phyloP scores from a whole-genome alignment of 257 asterid species.

The Plantago ovata region DNA sequence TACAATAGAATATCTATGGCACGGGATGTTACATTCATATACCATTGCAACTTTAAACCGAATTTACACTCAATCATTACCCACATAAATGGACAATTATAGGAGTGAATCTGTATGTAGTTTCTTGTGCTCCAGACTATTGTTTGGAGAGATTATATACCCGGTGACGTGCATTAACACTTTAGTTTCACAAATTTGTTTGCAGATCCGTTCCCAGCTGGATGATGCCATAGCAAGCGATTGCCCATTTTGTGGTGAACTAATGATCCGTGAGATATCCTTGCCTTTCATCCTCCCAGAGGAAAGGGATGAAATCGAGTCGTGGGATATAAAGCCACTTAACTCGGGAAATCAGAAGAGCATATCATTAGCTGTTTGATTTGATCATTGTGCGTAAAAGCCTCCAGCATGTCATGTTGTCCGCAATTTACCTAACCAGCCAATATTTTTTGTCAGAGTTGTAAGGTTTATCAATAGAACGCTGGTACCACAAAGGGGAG shows the following conservation, averaged over 20 bases:
- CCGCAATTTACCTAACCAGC: background rate
- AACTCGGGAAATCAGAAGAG: slow-evolving; percentile 65
- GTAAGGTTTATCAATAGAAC: too few species aligned
- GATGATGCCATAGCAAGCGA: slow-evolving; percentile 93
- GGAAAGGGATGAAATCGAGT: slow-evolving; percentile 52
- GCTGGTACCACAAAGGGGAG: too few species aligned
- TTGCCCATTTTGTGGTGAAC: slow-evolving; percentile 91
- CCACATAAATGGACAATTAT: too few species aligned
- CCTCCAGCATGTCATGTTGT: background rate
- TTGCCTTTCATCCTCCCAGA: slow-evolving; percentile 64
- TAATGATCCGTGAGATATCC: slow-evolving; percentile 88
- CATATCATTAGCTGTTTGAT: slow-evolving; percentile 49
- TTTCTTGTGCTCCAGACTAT: too few species aligned
- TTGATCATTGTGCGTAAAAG: background rate
- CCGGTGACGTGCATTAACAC: background rate
- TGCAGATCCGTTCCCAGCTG: slow-evolving; percentile 86
- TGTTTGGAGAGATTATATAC: too few species aligned
- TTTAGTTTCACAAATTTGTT: slow-evolving; percentile 8
- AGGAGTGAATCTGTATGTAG: too few species aligned
- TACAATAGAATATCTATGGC: too few species aligned
- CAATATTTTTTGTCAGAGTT: too few species aligned
- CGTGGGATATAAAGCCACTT: slow-evolving; percentile 78
- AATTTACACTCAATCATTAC: too few species aligned
- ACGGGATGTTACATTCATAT: too few species aligned
- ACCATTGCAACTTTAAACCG: too few species aligned